A percentile compares a stretch with the other conserved stretches of the same genome.
These are phyloP conservation scores for Dipteronia sinensis DNA, from an alignment of 345 rosid species.

Conservation along the genomic window DNA sequence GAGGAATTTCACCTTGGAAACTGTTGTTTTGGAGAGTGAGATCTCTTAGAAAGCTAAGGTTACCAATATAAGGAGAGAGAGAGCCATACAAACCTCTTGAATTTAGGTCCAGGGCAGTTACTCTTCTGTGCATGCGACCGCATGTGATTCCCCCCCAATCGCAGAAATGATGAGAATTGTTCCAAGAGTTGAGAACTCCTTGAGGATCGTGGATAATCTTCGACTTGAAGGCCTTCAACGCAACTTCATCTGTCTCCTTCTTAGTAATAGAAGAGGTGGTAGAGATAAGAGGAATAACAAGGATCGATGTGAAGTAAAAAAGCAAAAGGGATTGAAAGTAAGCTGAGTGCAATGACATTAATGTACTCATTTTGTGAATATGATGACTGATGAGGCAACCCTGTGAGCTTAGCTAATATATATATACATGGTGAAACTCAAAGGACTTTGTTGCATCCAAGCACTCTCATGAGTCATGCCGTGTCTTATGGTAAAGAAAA, in stretches of 20 bases:
- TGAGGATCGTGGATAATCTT: constrained; percentile 21
- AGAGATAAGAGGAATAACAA: too few species aligned
- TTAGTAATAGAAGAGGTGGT: background rate
- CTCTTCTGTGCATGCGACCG: constrained; percentile 22
- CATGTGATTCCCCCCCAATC: constrained; percentile 31
- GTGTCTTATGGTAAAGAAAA: too few species aligned
- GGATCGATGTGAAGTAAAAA: too few species aligned
- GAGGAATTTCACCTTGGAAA: constrained; percentile 24
- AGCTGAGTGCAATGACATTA: too few species aligned
- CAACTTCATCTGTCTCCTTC: constrained; percentile 28
- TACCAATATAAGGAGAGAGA: constrained; percentile 37
- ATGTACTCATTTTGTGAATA: too few species aligned
- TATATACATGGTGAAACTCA: too few species aligned
- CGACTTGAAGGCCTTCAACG: constrained; percentile 33
- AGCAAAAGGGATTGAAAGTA: too few species aligned
- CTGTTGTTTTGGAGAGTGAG: constrained; percentile 30
- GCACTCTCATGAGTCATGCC: too few species aligned
- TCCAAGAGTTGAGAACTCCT: constrained; percentile 30
- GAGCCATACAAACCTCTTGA: constrained; percentile 21
- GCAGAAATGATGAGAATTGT: constrained; percentile 29
- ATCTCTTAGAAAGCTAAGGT: constrained; percentile 35
- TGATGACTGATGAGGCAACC: too few species aligned
- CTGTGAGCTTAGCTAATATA: too few species aligned
- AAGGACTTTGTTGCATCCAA: too few species aligned
- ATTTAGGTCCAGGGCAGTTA: constrained; percentile 26